Evolutionary conservation across 129 eudicot genomes (phyloP), one percentile per base, ranked within the genome.

Genomic region (Flaveria ramosissima): DNA sequence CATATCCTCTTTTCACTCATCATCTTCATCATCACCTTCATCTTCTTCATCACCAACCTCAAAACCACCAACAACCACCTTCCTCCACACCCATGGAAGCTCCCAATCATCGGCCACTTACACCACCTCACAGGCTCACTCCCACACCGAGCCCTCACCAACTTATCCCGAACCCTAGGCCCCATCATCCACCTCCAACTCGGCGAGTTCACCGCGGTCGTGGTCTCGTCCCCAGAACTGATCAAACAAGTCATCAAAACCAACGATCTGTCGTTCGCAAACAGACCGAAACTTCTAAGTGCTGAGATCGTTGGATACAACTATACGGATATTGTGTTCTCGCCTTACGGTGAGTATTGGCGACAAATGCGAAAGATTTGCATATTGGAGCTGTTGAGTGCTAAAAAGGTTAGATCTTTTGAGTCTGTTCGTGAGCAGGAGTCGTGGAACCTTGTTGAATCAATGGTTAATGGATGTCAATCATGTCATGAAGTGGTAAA

Each of bases 181-280:
- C 81, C 87, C 5, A 19, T 83, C 17, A 75, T 83, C 51, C 78
- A 46, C 60, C 78, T 83, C 1, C 78, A 51, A 32, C 84, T 83
- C 12, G 81, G 84, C 11, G 75, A 83, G 65, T 59, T 74, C 13
- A 52, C 84, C 0, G 19, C 78, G 3, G 46, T 83, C 53, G 72
- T 83, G 7, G 46, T 83, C 41, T 78, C 81, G 14, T 79, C 81
- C 3, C 68, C 87, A 0, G 64, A 27, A 39, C 5, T 36, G 5
- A 81, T 84, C 16, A 83, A 79, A 71, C 75, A 78, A 63, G 78
- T 83, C 45, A 27, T 79, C 66, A 53, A 30, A 17, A 53, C 67
- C 50, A 43, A 53, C 19, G 51, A 32, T 14, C n/a, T 72, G 4
- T 16, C 48, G 8, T 75, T 83, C 15, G 78, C 84, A 16, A 64